Evolutionary conservation across 2,329 filamentous ascomycete species (phyloP).

Genomic region (Epicoccum nigrum): DNA sequence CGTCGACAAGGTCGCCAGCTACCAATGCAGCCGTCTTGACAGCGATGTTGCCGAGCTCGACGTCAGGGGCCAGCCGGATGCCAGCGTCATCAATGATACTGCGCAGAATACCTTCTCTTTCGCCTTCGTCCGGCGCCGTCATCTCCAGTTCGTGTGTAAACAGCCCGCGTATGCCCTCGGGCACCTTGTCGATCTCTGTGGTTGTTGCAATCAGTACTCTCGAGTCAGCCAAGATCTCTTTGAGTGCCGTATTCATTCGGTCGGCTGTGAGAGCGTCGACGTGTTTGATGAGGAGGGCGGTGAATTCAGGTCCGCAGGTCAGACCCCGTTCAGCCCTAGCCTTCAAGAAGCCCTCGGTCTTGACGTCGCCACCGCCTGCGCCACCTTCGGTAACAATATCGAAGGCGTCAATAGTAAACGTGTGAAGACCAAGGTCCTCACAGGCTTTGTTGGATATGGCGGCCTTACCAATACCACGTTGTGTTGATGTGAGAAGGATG

Average conservation of each 20-base stretch:
- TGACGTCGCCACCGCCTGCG: constrained; percentile 85
- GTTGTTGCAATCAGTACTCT: constrained; percentile 91
- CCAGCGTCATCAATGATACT: constrained; percentile 78
- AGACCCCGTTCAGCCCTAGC: constrained; percentile 87
- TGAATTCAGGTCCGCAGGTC: constrained; percentile 83
- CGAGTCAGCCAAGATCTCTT: constrained; percentile 79
- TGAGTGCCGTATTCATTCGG: constrained; percentile 82
- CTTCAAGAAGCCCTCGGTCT: constrained; percentile 89
- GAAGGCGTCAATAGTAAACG: constrained; percentile 86
- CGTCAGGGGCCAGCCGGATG: constrained; percentile 78
- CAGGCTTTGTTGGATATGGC: constrained; percentile 78
- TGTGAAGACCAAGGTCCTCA: constrained; percentile 87
- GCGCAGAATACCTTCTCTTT: constrained; percentile 84
- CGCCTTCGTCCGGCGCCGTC: constrained; percentile 87
- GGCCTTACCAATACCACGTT: constrained; percentile 92
- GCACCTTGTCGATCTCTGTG: constrained; percentile 92
- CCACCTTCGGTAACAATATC: constrained; percentile 93
- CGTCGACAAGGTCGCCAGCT: constrained; percentile 90
- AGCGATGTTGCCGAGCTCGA: constrained; percentile 83
- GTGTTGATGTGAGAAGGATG: constrained; percentile 86
- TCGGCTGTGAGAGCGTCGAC: constrained; percentile 91
- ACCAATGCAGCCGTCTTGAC: constrained; percentile 96
- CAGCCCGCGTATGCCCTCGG: constrained; percentile 84
- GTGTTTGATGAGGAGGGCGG: constrained; percentile 84
- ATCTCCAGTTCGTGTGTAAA: constrained; percentile 98